Evolutionary conservation across 176 grass and related monocot genomes (phyloP).

Genomic region (Avena eriantha): DNA sequence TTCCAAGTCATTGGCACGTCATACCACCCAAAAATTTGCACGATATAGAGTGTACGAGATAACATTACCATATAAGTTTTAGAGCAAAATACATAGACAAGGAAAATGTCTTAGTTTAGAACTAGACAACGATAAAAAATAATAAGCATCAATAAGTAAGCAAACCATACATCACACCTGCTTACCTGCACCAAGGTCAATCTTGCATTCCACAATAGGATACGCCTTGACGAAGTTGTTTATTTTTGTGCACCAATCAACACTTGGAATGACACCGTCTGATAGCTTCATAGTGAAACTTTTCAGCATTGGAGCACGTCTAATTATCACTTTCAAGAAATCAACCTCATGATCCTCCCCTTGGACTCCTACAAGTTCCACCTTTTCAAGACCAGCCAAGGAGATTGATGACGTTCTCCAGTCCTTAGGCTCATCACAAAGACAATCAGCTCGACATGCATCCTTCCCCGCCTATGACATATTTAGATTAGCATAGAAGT

Average conservation of each 20-base stretch:
- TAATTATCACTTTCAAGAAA: background rate
- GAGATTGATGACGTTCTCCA: background rate
- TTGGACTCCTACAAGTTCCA: background rate
- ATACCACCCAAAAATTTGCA: background rate
- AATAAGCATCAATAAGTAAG: background rate
- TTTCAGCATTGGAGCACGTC: background rate
- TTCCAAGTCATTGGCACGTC: background rate
- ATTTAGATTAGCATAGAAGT: background rate
- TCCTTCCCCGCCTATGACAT: background rate
- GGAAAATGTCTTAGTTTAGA: background rate
- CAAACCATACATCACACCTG: background rate
- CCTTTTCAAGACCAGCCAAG: background rate
- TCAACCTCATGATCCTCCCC: background rate
- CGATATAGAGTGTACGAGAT: too few species aligned
- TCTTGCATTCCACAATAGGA: background rate
- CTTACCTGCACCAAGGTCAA: background rate
- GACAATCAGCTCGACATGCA: background rate
- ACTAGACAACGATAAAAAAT: background rate
- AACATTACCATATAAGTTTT: background rate
- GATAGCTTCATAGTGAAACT: background rate
- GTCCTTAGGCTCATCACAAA: background rate
- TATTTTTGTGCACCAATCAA: background rate
- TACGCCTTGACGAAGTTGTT: background rate
- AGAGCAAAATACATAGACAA: background rate
- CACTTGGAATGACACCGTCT: background rate